Evolutionary conservation across 257 asterid species (phyloP).

Genomic region (Verbena officinalis): DNA sequence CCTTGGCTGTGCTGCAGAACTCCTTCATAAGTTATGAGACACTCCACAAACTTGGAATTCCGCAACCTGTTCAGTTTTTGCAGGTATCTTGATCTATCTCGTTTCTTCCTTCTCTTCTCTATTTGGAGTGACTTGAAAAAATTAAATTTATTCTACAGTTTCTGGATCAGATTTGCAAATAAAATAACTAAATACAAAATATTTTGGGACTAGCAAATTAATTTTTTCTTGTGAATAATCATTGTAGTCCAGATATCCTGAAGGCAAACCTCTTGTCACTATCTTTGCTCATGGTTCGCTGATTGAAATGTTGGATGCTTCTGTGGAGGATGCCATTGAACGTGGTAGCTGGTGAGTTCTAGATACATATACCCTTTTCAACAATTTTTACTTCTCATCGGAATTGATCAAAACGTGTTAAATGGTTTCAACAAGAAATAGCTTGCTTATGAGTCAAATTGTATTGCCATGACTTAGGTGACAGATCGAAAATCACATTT

Average conservation of each 20-base stretch:
- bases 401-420: neutral
- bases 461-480: neutral
- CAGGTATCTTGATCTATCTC: slow-evolving; percentile 64
- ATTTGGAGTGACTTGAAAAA: slow-evolving; percentile 17
- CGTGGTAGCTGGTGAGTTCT: slow-evolving; percentile 85
- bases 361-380: slow-evolving; percentile 20
- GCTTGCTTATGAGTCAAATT: slow-evolving; percentile 19
- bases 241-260: slow-evolving; percentile 90
- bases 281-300: slow-evolving; percentile 79
- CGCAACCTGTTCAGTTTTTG: slow-evolving; percentile 80
- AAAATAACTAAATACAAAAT: neutral
- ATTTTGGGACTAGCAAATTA: slow-evolving; percentile 29
- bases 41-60: slow-evolving; percentile 90
- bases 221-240: slow-evolving; percentile 32
- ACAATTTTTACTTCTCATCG: slow-evolving; percentile 6
- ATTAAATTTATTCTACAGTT: slow-evolving; percentile 5
- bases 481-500: neutral
- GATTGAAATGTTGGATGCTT: slow-evolving; percentile 85
- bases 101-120: slow-evolving; percentile 9
- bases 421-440: neutral
- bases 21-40: slow-evolving; percentile 79
- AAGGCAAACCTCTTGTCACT: slow-evolving; percentile 78
- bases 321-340: slow-evolving; percentile 90
- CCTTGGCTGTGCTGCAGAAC: slow-evolving; percentile 52
- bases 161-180: slow-evolving; percentile 1